Percentiles rank a stretch among this genome's conserved stretches.
phyloP scores from a whole-genome alignment of 2,329 filamentous ascomycete species.

The Scopulariopsis brevicaulis region DNA sequence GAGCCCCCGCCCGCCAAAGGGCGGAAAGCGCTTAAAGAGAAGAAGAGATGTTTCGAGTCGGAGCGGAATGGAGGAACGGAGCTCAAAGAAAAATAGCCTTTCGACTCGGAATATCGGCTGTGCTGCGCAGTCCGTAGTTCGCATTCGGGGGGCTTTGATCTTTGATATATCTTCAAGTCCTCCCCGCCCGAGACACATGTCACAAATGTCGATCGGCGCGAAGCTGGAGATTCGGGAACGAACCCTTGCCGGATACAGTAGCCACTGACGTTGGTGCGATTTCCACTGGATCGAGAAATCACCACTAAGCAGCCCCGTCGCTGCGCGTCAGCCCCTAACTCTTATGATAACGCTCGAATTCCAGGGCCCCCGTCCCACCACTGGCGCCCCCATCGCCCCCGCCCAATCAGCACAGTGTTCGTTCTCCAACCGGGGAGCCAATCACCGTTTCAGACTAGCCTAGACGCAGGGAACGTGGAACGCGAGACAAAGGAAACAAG shows the following conservation, averaged over 20 bases:
- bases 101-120: not conserved
- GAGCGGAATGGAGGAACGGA: not conserved
- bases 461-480: constrained; percentile 1
- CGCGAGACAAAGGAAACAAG: not conserved
- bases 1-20: not conserved
- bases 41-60: constrained; percentile 1
- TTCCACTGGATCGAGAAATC: not conserved
- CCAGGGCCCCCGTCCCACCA: too few relatives aligned
- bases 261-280: too few relatives aligned
- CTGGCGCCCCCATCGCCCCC: not conserved
- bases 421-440: not conserved
- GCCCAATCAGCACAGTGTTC: not conserved
- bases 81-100: not conserved
- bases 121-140: not conserved
- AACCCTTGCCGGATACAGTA: too few relatives aligned
- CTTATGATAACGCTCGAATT: too few relatives aligned
- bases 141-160: not conserved
- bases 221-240: not conserved
- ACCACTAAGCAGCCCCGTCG: not conserved
- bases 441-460: constrained; percentile 1
- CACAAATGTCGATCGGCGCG: not conserved
- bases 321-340: too few relatives aligned
- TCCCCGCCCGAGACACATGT: not conserved
- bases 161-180: not conserved
- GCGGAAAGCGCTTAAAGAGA: not conserved